Base-by-base conservation (phyloP, 768 basidiomycete species). In the Leccinum longicurvipes region DNA sequence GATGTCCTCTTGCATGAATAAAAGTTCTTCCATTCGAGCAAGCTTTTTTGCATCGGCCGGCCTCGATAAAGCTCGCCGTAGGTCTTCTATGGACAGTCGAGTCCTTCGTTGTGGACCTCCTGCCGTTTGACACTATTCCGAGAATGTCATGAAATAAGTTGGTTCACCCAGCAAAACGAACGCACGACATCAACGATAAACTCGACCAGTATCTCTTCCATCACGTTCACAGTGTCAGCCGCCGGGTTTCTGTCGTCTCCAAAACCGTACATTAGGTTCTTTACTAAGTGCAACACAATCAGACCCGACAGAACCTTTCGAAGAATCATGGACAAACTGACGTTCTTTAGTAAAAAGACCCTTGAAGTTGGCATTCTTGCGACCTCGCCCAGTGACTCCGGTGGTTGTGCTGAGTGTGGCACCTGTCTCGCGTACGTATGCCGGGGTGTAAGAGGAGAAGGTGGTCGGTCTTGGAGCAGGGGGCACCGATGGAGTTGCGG, bases 1-100 rank as follows among this genome's bases (percentile, higher is more conserved):
- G 72, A 95, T 94, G 63, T 93, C 93, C 67, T 93, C 91, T 68
- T 93, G 91, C 88, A 93, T 92, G 76, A 92, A 93, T 31, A 95
- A 67, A 32, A 96, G 73, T 67, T 96, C 93, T 69, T 96, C 93
- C 84, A 95, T 86, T 54, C 93, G 80, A 17, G 93, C 92, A 23
- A 95, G 80, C 69, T 95, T 95, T 73, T 93, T 93, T 29, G 89
- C 86, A 65, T 95, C 93, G n/a, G 89, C 89, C 3, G 89, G 87
- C 48, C 86, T 78, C 25, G 91, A 90, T 23, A 96, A 74, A 7
- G 83, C 89, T 56, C 87, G 82, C 24, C 91, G 81, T 48, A 96
- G 75, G 66, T 95, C 93, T 65, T 96, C 93, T 54, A 94, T 84
- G 2, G 91, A 87, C 46, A 93, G 66, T n/a, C 90, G 82, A 7